Evolutionary conservation across 192 early-diverging fungal species (phyloP), one percentile per base, ranked within the genome.

Genomic region (Backusella liffmaniae): DNA sequence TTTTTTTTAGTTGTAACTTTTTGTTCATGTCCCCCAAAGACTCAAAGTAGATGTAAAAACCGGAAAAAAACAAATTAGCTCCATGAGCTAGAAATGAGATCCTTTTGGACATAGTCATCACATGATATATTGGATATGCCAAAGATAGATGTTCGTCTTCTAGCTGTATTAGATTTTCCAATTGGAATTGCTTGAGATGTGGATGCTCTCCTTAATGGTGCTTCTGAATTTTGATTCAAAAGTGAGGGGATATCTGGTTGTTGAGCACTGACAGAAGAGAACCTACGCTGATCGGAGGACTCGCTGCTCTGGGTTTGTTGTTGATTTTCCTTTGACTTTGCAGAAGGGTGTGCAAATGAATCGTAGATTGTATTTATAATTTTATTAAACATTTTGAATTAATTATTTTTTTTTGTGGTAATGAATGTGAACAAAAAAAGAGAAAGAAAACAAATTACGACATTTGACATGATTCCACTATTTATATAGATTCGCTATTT

Each of bases 91-190:
- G 76, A 74, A 59, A 75, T 73, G 10, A 81, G 62, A 34, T 81
- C 80, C 30, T 81, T 81, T 71, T 77, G 80, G 3, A 81, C 68
- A 74, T 74, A 81, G 29, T 81, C 80, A 72, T 81, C 80, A 23
- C 56, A 51, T 18, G 73, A 59, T 30, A 77, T 68, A 23, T 18
- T 77, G 3, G 80, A 77, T 15, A 75, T 72, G 51, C 80, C 80
- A 75, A 81, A 81, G 30, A 69, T 67, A 23, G 73, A 73, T 15
- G 66, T 36, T 42, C 80, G 53, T 73, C 79, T 39, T 72, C 79
- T 37, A 2, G 36, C 13, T 46, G 53, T 56, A 56, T 23, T 56
- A 21, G 53, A 3, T 21, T 56, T 56, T 56, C n/a, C 53, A 21
- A 56, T 56, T 26, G 53, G 53, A 56, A 56, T 56, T 21, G 53